A percentile compares a stretch with the other conserved stretches of the same genome.
phyloP scores from a whole-genome alignment of 306 rosid species.

The Aeschynomene evenia region DNA sequence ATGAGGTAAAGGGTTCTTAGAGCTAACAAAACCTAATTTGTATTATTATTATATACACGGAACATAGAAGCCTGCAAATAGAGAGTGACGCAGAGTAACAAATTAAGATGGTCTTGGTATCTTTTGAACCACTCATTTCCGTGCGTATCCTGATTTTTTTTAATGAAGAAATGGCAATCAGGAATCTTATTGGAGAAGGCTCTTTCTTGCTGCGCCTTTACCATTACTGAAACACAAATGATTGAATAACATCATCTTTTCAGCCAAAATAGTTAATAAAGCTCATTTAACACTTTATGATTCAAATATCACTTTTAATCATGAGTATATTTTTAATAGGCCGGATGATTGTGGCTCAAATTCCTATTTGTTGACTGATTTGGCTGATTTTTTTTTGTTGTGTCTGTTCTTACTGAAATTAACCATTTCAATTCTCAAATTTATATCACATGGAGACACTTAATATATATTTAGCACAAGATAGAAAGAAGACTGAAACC shows the following conservation, averaged over 20 bases:
- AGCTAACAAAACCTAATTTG: no score
- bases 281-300: no score
- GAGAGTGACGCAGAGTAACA: neutral
- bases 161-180: neutral
- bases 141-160: neutral
- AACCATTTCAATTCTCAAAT: slow-evolving; percentile 6
- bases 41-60: no score
- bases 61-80: neutral
- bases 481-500: neutral
- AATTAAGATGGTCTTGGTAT: neutral
- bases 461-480: neutral
- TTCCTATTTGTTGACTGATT: no score
- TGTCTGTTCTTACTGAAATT: neutral
- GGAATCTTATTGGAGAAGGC: neutral
- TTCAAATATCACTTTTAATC: no score
- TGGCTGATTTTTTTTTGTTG: neutral
- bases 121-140: slow-evolving; percentile 11
- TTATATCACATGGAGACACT: slow-evolving; percentile 31
- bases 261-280: no score
- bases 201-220: no score
- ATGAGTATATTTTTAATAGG: no score
- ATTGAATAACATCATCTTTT: no score
- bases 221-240: no score
- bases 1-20: no score
- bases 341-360: no score